Evolutionary conservation across 169 alveolate genomes (phyloP), one percentile per base, ranked within the genome.

Genomic region (Eimeria acervulina): DNA sequence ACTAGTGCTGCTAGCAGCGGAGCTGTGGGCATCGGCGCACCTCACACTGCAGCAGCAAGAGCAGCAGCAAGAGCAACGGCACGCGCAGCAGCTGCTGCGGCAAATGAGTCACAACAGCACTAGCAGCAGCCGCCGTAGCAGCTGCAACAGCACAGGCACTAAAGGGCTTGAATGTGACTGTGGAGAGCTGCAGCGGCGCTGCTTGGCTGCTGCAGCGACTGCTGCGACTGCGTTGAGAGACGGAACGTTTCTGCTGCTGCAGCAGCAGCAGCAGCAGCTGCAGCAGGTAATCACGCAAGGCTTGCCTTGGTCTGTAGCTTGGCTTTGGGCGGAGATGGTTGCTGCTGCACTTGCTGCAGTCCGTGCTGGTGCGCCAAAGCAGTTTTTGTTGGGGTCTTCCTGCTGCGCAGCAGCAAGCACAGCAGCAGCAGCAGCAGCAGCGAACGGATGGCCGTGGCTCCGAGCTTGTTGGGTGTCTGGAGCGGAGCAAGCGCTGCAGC

Each of bases 401-500:
- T 74, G 52, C 59, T 74, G 59, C 59, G 8, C 59, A 19, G 33
- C 59, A 74, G 59, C 85, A 74, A 19, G 17, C 55, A 33, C 51
- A 74, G 70, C 68, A 80, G 70, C 90, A 44, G 90, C 90, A 28
- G 70, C 90, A 47, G 66, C 40, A 47, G 38, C 90, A 26, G 70
- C 66, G 47, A 80, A 74, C 38, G 85, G 85, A 7, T 74, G 85
- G 85, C 36, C 44, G 23, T 80, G 90, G 90, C 90, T 80, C 13
- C 68, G 90, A 31, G 90, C 90, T 28, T 80, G 70, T 42, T 80
- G 90, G 90, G 59, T 80, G 40, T 80, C 40, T 42, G 90, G 90
- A 13, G 90, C 90, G 63, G 72, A 80, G 90, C 90, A 44, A 47
- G 40, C n/a, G 70, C 68, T 80, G 90, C 90, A 80, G 90, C 90